These are phyloP conservation scores for Cyberlindnera euphorbiae DNA, from an alignment of 805 yeast genomes.

Conservation along the genomic window DNA sequence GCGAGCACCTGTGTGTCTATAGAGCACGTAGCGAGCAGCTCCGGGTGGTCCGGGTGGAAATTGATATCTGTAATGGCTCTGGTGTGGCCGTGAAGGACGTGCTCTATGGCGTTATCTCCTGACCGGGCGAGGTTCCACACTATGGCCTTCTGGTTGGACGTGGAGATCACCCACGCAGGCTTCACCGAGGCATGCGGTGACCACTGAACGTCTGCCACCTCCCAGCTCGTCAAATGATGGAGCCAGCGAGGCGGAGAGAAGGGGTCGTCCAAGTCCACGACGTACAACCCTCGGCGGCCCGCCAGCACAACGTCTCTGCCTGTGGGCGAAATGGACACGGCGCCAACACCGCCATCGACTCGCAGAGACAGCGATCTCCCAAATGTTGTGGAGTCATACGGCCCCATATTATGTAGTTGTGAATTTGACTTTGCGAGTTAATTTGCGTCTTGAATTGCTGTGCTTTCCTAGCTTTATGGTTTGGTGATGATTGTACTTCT, in stretches of 20 bases:
- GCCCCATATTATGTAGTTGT: slow-evolving; percentile 9
- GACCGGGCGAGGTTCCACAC: slow-evolving; percentile 83
- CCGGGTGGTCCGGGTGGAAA: slow-evolving; percentile 85
- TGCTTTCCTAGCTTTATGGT: no score
- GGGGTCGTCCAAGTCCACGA: slow-evolving; percentile 94
- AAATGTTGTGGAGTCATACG: slow-evolving; percentile 54
- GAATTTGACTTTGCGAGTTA: no score
- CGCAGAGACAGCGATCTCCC: slow-evolving; percentile 77
- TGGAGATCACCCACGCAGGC: slow-evolving; percentile 88
- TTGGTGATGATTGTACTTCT: no score
- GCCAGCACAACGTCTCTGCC: slow-evolving; percentile 95
- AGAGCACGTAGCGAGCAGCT: slow-evolving; percentile 85
- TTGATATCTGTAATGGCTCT: slow-evolving; percentile 95
- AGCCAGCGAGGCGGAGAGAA: slow-evolving; percentile 93
- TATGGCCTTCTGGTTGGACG: slow-evolving; percentile 92
- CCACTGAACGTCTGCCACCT: slow-evolving; percentile 99
- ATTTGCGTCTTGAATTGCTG: no score
- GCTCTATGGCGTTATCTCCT: slow-evolving; percentile 73
- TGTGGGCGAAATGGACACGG: slow-evolving; percentile 83
- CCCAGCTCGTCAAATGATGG: slow-evolving; percentile 92
- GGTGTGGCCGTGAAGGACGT: slow-evolving; percentile 82
- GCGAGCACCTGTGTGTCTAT: slow-evolving; percentile 82
- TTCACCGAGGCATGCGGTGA: slow-evolving; percentile 75
- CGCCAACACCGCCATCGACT: slow-evolving; percentile 89
- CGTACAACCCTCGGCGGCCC: slow-evolving; percentile 73